Evolutionary conservation across 1,284 basidiomycete species (phyloP), one percentile per base, ranked within the genome.

Genomic region (Vanrija sp.): DNA sequence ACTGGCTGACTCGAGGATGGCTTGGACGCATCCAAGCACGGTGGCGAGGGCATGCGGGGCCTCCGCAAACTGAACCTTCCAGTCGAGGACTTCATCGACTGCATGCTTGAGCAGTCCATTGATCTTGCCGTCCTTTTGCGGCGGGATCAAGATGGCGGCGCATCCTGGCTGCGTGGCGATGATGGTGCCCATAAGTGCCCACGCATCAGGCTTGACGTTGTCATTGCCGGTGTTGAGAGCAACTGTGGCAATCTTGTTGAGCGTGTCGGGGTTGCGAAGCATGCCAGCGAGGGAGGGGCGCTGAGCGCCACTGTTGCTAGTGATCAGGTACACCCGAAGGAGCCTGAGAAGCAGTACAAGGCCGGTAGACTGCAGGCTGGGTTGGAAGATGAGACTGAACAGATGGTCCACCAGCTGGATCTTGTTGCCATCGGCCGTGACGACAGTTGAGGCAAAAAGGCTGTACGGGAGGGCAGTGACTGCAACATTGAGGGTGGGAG

Each of bases 131-230:
- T 46, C 49, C 40, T 67, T 60, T 15, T 69, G 71, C 83, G 82
- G 2, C 86, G 92, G 0, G 84, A 85, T 50, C 91, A 95, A 86
- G 16, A 96, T 80, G 44, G 84, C 83, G 0, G 90, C 90, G 6
- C 96, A 80, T 0, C 92, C 91, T 1, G 93, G 91, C 67, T 95
- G 91, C 54, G 86, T 87, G 60, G 90, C 86, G 19, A 93, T 85
- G 3, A 91, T 86, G 14, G 89, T 81, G 0, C 87, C 81, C 25
- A 95, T 84, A 65, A 96, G 87, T 56, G 82, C 83, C 91, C 93
- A 96, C 1, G 89, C 83, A 0, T 86, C 82, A 43, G 84, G 84
- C 6, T 88, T 84, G 28, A 91, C 79, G 12, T 72, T 65, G 12
- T 60, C 65, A 7, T 48, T 54, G 7, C 49, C 56, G 3, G 65